A percentile compares a stretch with the other conserved stretches of the same genome.
Evolutionary conservation across 2,329 filamentous ascomycete genomes (phyloP).

Genomic region (Fusarium sp.): DNA sequence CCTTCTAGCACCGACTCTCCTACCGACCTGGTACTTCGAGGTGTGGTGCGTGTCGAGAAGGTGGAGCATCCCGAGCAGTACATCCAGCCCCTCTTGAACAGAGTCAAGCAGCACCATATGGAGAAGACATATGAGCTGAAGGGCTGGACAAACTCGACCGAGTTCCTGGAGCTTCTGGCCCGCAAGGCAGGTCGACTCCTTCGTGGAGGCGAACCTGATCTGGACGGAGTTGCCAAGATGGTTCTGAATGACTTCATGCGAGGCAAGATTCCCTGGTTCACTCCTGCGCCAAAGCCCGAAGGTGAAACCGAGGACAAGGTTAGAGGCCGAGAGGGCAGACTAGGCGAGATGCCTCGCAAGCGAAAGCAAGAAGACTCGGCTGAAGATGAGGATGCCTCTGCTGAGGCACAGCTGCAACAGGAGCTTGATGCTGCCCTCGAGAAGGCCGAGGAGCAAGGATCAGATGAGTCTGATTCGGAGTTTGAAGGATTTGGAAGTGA

Average conservation of each 20-base stretch:
- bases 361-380: constrained; percentile 72
- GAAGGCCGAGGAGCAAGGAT: constrained; percentile 47
- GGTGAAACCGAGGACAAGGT: constrained; percentile 63
- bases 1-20: constrained; percentile 86
- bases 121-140: constrained; percentile 93
- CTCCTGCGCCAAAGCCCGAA: constrained; percentile 75
- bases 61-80: constrained; percentile 98
- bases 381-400: constrained; percentile 53
- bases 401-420: constrained; percentile 44
- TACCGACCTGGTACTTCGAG: constrained; percentile 88
- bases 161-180: constrained; percentile 89
- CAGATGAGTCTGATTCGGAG: constrained; percentile 51
- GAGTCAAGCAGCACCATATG: constrained; percentile 87
- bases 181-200: constrained; percentile 88
- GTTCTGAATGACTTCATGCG: constrained; percentile 95
- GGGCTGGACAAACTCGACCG: constrained; percentile 79
- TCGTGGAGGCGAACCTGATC: constrained; percentile 92
- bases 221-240: constrained; percentile 96
- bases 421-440: constrained; percentile 42
- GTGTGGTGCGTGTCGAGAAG: constrained; percentile 94
- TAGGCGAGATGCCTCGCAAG: constrained; percentile 90
- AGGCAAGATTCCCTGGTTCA: constrained; percentile 97
- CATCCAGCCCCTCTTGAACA: constrained; percentile 82
- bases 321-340: constrained; percentile 79
- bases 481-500: constrained; percentile 54